Evolutionary conservation across 148 eudicot genomes (phyloP).

Genomic region (Drosera capensis): DNA sequence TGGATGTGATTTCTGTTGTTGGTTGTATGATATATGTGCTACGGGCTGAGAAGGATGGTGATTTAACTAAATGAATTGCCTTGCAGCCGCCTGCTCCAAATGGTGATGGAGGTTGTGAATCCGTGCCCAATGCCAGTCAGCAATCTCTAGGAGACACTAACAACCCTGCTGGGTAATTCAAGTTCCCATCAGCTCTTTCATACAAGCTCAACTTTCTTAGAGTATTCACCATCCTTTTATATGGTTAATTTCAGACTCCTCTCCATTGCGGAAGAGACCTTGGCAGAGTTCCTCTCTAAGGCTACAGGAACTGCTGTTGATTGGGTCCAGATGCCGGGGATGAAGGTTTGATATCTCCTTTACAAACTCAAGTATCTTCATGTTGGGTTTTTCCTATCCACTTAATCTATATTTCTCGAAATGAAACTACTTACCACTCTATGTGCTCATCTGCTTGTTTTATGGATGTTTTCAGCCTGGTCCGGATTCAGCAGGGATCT

Average conservation of each 20-base stretch:
- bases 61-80: background rate
- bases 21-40: background rate
- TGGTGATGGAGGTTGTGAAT: conserved; percentile 69
- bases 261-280: conserved; percentile 88
- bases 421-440: too few relatives aligned
- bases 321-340: conserved; percentile 99
- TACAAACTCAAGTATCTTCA: background rate
- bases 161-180: conserved; percentile 69
- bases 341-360: conserved; percentile 48
- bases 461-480: conserved; percentile 51
- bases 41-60: too few relatives aligned
- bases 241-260: conserved; percentile 43
- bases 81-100: conserved; percentile 39
- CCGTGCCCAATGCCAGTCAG: conserved; percentile 53
- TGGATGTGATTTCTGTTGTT: background rate
- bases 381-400: too few relatives aligned
- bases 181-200: background rate
- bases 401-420: background rate
- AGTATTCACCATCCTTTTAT: background rate
- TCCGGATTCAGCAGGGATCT: conserved; percentile 99
- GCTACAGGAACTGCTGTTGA: conserved; percentile 99
- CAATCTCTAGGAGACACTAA: conserved; percentile 54
- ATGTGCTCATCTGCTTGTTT: conserved; percentile 1
- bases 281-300: conserved; percentile 99
- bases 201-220: background rate